A percentile compares a stretch with the other conserved stretches of the same genome.
Evolutionary conservation across 441 rosid species (phyloP).

Genomic region (Arabidopsis lyrata): DNA sequence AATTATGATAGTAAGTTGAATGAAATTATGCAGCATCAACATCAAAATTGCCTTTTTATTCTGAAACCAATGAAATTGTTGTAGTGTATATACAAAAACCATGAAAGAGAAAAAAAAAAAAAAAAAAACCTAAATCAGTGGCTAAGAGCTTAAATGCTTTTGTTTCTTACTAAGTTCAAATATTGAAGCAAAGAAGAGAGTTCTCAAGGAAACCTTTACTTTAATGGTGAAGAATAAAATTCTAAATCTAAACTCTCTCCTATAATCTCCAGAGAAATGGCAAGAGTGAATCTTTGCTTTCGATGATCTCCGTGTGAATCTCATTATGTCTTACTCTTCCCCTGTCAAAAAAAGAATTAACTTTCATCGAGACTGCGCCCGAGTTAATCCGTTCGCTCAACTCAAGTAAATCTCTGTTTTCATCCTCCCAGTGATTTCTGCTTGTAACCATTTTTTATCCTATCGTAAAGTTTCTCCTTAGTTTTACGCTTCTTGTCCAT

Average conservation of each 20-base stretch:
- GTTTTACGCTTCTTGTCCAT: constrained; percentile 98
- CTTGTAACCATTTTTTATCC: constrained; percentile 75
- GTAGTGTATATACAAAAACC: constrained; percentile 42
- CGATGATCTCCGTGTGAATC: constrained; percentile 20
- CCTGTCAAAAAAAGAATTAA: constrained; percentile 33
- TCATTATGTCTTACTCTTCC: constrained; percentile 3
- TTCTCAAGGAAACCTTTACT: constrained; percentile 14
- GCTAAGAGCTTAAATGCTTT: constrained; percentile 18
- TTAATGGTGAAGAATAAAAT: constrained; percentile 27
- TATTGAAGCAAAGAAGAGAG: constrained; percentile 22
- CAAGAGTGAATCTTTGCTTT: constrained; percentile 32
- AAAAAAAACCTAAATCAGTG: constrained; percentile 31
- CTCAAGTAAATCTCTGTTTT: constrained; percentile 24
- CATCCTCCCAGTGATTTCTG: constrained; percentile 85
- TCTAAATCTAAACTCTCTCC: constrained; percentile 38
- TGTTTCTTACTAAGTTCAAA: constrained; percentile 23
- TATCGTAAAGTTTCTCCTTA: constrained; percentile 73
- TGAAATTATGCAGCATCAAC: constrained; percentile 28
- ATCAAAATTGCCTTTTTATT: constrained; percentile 46
- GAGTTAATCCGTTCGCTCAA: constrained; percentile 9
- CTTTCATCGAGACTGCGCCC: constrained; percentile 19
- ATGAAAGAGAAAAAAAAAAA: background rate
- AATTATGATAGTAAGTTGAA: constrained; percentile 5
- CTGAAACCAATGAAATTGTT: constrained; percentile 32
- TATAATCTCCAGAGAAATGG: constrained; percentile 36